A percentile compares a stretch with the other conserved stretches of the same genome.
Evolutionary conservation across 139 green algal genomes (phyloP).

Genomic region (Coelastrella sp.): DNA sequence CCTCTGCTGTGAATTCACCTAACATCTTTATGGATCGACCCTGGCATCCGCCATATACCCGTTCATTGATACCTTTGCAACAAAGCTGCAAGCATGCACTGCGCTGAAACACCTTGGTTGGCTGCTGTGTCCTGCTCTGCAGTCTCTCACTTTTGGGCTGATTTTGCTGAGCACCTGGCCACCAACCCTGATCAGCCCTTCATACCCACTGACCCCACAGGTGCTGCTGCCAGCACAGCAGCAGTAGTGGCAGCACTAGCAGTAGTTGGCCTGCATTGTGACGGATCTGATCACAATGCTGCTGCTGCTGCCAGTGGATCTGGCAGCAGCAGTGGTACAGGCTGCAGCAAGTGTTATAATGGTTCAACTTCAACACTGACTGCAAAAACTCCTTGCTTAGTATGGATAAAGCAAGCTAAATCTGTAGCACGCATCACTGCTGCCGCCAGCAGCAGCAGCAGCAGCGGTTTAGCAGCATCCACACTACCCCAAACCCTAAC

Average conservation of each 20-base stretch:
- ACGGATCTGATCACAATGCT: not conserved
- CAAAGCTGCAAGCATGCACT: no score
- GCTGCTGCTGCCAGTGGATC: not conserved
- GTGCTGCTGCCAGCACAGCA: conserved; percentile 8
- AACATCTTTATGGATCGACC: no score
- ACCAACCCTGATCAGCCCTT: conserved; percentile 4
- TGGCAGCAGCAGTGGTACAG: not conserved
- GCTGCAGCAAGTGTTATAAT: not conserved
- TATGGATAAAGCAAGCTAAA: conserved; percentile 19
- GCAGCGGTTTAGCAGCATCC: not conserved
- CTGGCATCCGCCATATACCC: no score
- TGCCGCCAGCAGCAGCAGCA: not conserved
- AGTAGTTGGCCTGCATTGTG: not conserved
- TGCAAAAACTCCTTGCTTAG: not conserved
- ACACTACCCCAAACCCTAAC: not conserved
- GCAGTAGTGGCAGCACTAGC: conserved; percentile 14
- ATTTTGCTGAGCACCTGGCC: conserved; percentile 33
- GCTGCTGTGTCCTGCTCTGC: not conserved
- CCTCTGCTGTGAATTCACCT: no score
- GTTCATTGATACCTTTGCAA: no score
- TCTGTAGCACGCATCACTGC: not conserved
- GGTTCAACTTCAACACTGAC: not conserved
- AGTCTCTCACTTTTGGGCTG: conserved; percentile 34
- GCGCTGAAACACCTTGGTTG: not conserved
- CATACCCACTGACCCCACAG: conserved; percentile 35